Conservation (phyloP, 2,329 filamentous ascomycete genomes). For the Aspergillus tamarii region DNA sequence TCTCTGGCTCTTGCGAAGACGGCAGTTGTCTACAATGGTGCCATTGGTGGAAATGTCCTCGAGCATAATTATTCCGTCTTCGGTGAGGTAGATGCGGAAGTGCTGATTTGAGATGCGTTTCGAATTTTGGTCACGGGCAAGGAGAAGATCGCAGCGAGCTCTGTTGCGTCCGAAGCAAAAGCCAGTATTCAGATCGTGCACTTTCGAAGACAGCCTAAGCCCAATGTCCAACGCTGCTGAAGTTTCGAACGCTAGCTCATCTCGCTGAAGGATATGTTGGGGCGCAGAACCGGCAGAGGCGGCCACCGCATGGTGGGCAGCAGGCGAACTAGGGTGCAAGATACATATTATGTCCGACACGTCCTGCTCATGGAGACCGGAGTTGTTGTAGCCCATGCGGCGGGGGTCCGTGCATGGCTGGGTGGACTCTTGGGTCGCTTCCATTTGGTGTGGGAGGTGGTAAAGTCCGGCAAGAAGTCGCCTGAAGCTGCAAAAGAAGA, state of each 20-base stretch:
- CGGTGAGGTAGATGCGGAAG: conserved; percentile 89
- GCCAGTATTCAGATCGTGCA: conserved; percentile 70
- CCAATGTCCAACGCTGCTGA: conserved; percentile 65
- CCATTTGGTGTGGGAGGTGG: conserved; percentile 33
- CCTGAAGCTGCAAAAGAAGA: conserved; percentile 1
- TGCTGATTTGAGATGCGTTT: conserved; percentile 90
- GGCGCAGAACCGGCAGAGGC: conserved; percentile 56
- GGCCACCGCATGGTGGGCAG: conserved; percentile 72
- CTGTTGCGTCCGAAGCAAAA: conserved; percentile 85
- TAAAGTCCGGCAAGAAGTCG: conserved; percentile 7
- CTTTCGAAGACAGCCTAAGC: conserved; percentile 73
- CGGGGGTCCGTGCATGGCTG: conserved; percentile 81
- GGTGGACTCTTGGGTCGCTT: conserved; percentile 66
- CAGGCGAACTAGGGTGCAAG: conserved; percentile 75
- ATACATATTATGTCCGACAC: conserved; percentile 88
- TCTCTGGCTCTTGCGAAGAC: conserved; percentile 60
- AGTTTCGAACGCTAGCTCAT: conserved; percentile 46
- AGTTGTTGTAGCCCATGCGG: conserved; percentile 76
- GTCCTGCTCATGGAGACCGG: conserved; percentile 79
- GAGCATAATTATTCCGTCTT: conserved; percentile 85
- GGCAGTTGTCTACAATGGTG: conserved; percentile 76
- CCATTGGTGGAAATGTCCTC: conserved; percentile 96
- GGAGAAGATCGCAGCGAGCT: conserved; percentile 69
- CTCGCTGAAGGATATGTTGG: conserved; percentile 63
- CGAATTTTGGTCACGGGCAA: conserved; percentile 69